Evolutionary conservation across 192 early-diverging fungal genomes (phyloP).

Genomic region (Linnemannia elongata): DNA sequence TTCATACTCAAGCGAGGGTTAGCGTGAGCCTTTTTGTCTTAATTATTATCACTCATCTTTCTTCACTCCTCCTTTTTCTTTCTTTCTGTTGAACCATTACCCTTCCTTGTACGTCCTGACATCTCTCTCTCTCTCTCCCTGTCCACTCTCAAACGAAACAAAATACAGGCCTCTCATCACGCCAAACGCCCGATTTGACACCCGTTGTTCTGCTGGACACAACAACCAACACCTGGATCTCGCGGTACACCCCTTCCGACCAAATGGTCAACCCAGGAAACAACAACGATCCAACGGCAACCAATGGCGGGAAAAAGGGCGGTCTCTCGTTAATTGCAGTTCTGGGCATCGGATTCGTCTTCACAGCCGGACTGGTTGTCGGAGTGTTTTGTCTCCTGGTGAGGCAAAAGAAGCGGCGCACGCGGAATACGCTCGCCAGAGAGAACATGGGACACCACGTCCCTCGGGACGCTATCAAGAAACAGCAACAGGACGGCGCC

Average conservation of each 20-base stretch:
- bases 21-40: neutral
- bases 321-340: conserved; percentile 4
- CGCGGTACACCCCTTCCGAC: conserved; percentile 4
- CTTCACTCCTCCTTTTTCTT: no score
- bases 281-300: neutral
- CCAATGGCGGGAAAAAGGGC: neutral
- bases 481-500: neutral
- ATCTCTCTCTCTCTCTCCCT: neutral
- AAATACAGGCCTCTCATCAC: conserved; percentile 14
- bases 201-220: conserved; percentile 35
- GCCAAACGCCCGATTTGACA: conserved; percentile 14
- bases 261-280: neutral
- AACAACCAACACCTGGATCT: conserved; percentile 40
- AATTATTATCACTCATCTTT: neutral
- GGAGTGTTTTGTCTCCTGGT: conserved; percentile 33
- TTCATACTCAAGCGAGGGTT: neutral
- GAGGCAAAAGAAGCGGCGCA: conserved; percentile 22
- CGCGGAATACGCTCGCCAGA: conserved; percentile 27
- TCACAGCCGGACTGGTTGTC: conserved; percentile 21
- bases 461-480: conserved; percentile 4
- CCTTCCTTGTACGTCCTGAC: neutral
- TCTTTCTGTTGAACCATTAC: neutral
- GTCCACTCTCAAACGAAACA: neutral
- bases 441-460: conserved; percentile 18
- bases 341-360: conserved; percentile 26